Base-by-base conservation (phyloP, 306 rosid genomes). In the Dalbergia cochinchinensis region DNA sequence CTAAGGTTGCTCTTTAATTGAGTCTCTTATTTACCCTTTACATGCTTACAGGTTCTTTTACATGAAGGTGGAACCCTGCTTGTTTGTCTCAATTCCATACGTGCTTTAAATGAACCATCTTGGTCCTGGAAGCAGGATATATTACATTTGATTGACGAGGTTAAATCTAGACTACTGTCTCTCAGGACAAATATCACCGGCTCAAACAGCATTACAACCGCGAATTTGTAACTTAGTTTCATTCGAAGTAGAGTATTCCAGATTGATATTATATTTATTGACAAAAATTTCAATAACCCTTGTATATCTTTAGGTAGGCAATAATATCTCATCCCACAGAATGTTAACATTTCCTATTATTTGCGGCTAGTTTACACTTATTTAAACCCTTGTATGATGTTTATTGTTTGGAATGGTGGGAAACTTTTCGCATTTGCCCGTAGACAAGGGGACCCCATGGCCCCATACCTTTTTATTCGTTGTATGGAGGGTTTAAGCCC, bases 11-110 rank as follows among this genome's bases (percentile, higher is more conserved):
- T 75, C 53, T 71, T 69, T 35, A 37, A 37, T 3, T 37, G 7
- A 61, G 53, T 65, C 73, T 51, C 15, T 20, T 26, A 10, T 60
- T 5, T 39, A 26, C 41, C 41, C 34, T 65, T 65, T 75, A n/a
- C 70, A 54, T 83, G 78, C 57, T 48, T 84, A 84, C 90, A 95
- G 98, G 99, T 95, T 71, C 99, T 93, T 68, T 88, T 93, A 74
- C 99, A 95, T 19, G 99, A 95, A 86, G 99, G 97, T 11, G 99
- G 99, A 74, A 93, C 99, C 48, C 92, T 95, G 67, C 92, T 93
- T 60, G 99, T 95, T 18, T 95, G 99, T 78, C 94, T 93, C 75
- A 95, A 95, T 82, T 93, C 99, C 55, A 81, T 95, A 83, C 97
- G 99, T 11, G 98, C 89, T 76, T 85, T 95, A 48, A 88, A 88